Base-by-base conservation (phyloP, 1,284 basidiomycete genomes). In the Volvariella volvacea region DNA sequence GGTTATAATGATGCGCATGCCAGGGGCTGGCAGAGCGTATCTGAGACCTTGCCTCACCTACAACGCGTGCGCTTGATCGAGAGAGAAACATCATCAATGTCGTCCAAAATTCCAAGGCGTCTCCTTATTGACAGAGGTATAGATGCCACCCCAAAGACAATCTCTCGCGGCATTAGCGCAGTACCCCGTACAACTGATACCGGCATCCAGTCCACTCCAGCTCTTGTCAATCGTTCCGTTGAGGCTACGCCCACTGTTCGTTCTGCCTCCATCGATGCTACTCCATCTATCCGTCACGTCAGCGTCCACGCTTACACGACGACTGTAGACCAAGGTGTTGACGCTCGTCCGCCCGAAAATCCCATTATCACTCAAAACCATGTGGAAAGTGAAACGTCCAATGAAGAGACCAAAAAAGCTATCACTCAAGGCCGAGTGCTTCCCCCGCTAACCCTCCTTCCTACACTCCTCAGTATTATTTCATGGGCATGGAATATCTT, bases 1-100 rank as follows among this genome's bases (percentile, higher is more conserved):
- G 82, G 83, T 1, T 79, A 72, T 52, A 66, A 80, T 42, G 84
- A 87, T 55, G 66, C 70, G 21, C 77, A 86, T 52, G 76, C 79
- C 8, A 69, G 70, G 44, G 73, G 67, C 20, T 88, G 85, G 85
- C 79, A 84, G 60, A 72, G 67, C 43, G 79, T 79, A 17, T 68
- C 68, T 1, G 83, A 86, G 38, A 74, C 73, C 51, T 68, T 88
- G 37, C 84, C 85, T 16, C 76, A 79, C 53, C 61, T 88, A 17
- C 85, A 88, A 56, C 64, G 67, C 45, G 62, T 88, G 48, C 78
- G 85, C 19, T 60, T 75, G 39, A 63, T 70, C 42, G 85, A 88
- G 54, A 69, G 78, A 44, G 65, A 68, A 46, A 69, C 73, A 36
- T 65, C 65, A 8, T 55, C 59, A n/a, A 60, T 60, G 8, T 50